Percentiles rank a stretch among this genome's conserved stretches.
phyloP scores from a whole-genome alignment of 495 filamentous ascomycete genomes.

The Hyphodiscus hymeniophilus region DNA sequence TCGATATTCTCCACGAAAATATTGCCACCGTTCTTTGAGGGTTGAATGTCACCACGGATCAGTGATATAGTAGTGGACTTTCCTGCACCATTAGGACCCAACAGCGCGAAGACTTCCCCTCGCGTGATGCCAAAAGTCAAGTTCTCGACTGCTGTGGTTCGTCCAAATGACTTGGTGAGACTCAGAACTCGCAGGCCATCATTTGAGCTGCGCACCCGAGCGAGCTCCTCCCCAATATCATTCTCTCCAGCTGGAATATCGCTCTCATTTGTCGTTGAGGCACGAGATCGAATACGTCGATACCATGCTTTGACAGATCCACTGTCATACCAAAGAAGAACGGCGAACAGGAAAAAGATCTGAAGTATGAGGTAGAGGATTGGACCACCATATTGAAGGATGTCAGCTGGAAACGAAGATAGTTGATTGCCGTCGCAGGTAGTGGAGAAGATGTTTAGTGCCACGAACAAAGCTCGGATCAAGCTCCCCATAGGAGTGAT shows the following conservation, averaged over 20 bases:
- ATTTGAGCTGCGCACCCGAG: slow-evolving; percentile 16
- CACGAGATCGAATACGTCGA: slow-evolving; percentile 28
- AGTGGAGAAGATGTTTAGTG: slow-evolving; percentile 70
- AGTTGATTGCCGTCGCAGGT: slow-evolving; percentile 55
- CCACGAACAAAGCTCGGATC: slow-evolving; percentile 58
- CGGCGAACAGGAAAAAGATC: slow-evolving; percentile 51
- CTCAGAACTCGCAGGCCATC: slow-evolving; percentile 64
- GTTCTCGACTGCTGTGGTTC: slow-evolving; percentile 66
- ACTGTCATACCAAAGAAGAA: slow-evolving; percentile 66
- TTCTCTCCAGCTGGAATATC: slow-evolving; percentile 31
- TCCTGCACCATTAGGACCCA: slow-evolving; percentile 84
- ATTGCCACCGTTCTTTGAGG: slow-evolving; percentile 49
- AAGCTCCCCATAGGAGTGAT: slow-evolving; percentile 65
- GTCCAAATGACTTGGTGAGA: slow-evolving; percentile 68
- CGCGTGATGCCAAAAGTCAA: slow-evolving; percentile 70
- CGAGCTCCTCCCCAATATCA: slow-evolving; percentile 36
- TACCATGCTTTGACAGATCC: slow-evolving; percentile 40
- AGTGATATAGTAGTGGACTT: slow-evolving; percentile 80
- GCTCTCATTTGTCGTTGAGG: slow-evolving; percentile 24
- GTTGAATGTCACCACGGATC: slow-evolving; percentile 75
- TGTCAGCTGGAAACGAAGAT: slow-evolving; percentile 58
- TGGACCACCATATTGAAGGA: slow-evolving; percentile 68
- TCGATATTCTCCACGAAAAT: slow-evolving; percentile 66
- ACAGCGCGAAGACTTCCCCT: slow-evolving; percentile 67
- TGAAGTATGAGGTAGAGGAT: slow-evolving; percentile 71